Conservation (phyloP, 257 asterid genomes). For the Solanum etuberosum region DNA sequence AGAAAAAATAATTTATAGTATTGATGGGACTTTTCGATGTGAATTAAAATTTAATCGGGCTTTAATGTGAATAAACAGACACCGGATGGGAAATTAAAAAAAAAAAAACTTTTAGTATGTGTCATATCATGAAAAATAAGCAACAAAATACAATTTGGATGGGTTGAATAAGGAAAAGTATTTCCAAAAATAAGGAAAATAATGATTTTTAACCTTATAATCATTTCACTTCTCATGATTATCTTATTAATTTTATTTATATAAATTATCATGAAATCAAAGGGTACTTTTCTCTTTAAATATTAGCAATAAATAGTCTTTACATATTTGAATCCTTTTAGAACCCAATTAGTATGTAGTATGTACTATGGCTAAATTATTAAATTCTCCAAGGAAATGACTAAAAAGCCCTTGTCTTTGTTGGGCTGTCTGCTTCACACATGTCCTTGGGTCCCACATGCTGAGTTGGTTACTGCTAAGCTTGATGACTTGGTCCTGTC, state of each 20-base stretch:
- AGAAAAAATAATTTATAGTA: neutral
- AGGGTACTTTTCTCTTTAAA: neutral
- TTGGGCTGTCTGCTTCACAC: neutral
- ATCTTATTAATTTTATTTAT: neutral
- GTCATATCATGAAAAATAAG: neutral
- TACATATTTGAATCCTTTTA: neutral
- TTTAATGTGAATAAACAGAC: neutral
- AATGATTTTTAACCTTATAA: neutral
- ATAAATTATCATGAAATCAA: neutral
- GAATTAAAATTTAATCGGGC: no score
- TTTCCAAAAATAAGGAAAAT: neutral
- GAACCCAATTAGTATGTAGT: neutral
- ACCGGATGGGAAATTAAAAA: neutral
- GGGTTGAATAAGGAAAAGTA: neutral
- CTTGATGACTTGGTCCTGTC: neutral
- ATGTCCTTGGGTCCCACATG: constrained; percentile 17
- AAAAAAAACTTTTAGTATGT: neutral
- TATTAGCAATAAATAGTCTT: neutral
- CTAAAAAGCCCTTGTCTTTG: neutral
- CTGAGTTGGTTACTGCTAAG: constrained; percentile 9
- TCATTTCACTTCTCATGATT: neutral
- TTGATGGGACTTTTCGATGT: accelerated
- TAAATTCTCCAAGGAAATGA: neutral
- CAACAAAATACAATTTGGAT: neutral
- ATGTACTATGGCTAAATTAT: neutral